phyloP scores from a whole-genome alignment of 164 flowering plant genomes.

The Stephania japonica region DNA sequence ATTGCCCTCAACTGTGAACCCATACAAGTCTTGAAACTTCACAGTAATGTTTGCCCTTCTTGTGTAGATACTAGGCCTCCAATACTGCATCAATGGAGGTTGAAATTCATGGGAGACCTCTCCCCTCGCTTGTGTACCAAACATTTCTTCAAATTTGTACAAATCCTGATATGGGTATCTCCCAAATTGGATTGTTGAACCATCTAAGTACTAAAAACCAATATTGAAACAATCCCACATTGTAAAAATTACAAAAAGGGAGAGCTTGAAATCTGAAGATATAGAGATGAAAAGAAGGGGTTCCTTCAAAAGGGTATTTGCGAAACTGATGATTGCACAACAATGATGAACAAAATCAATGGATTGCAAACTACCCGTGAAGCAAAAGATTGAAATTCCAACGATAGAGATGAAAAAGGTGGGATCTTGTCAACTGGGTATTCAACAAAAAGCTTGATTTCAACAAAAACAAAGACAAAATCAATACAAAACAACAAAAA shows the following conservation, averaged over 20 bases:
- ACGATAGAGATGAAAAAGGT: not conserved
- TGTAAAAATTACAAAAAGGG: not conserved
- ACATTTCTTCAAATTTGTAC: constrained; percentile 29
- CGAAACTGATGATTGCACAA: not conserved
- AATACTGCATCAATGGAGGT: constrained; percentile 36
- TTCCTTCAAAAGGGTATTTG: not conserved
- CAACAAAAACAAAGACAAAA: too few relatives aligned
- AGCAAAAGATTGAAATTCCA: not conserved
- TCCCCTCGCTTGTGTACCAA: constrained; percentile 41
- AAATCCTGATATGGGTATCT: not conserved
- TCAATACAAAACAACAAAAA: too few relatives aligned
- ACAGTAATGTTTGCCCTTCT: constrained; percentile 71
- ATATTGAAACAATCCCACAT: constrained; percentile 18
- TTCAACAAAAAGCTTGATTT: not conserved
- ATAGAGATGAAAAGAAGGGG: not conserved
- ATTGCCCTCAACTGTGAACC: constrained; percentile 93
- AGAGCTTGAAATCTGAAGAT: not conserved
- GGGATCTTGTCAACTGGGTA: not conserved
- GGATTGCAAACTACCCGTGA: not conserved
- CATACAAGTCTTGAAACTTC: constrained; percentile 91
- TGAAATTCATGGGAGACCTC: constrained; percentile 55
- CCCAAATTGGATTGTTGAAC: not conserved
- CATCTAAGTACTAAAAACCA: not conserved
- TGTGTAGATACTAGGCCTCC: constrained; percentile 63
- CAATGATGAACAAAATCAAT: not conserved